Conservation (phyloP, 2,329 filamentous ascomycete species). For the Lomentospora prolificans region DNA sequence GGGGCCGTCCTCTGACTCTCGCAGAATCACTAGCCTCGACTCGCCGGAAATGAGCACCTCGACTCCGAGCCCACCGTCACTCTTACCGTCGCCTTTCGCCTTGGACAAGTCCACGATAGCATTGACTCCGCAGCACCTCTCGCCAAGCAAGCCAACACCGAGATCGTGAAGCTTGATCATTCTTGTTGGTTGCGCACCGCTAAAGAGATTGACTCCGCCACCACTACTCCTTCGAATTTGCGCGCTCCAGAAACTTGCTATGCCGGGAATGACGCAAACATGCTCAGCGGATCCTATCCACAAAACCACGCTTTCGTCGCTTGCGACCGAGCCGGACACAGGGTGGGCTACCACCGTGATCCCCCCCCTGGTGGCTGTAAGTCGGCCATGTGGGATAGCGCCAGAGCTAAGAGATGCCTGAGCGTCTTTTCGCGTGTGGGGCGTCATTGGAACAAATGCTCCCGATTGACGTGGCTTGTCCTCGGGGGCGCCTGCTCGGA, state of each 20-base stretch:
- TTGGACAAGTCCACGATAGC: slow-evolving; percentile 29
- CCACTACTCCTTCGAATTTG: slow-evolving; percentile 41
- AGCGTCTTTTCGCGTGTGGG: slow-evolving; percentile 47
- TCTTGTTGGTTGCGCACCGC: slow-evolving; percentile 41
- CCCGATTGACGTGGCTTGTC: slow-evolving; percentile 27
- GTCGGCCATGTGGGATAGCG: slow-evolving; percentile 35
- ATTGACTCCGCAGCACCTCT: slow-evolving; percentile 42
- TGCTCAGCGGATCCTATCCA: slow-evolving; percentile 49
- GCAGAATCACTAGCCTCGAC: slow-evolving; percentile 43
- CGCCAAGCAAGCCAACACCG: slow-evolving; percentile 43
- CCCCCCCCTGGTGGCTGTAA: slow-evolving; percentile 42
- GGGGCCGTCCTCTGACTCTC: slow-evolving; percentile 39
- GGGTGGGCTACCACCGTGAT: slow-evolving; percentile 39
- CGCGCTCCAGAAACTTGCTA: slow-evolving; percentile 50
- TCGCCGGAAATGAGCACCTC: slow-evolving; percentile 48
- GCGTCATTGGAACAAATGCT: slow-evolving; percentile 56
- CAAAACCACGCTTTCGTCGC: slow-evolving; percentile 44
- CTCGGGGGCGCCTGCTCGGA: slow-evolving; percentile 31
- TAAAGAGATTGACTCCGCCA: slow-evolving; percentile 46
- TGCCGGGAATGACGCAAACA: slow-evolving; percentile 44
- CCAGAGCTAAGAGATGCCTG: slow-evolving; percentile 31
- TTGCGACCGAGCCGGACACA: slow-evolving; percentile 28
- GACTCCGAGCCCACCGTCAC: slow-evolving; percentile 35
- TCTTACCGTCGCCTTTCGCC: slow-evolving; percentile 13
- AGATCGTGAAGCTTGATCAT: slow-evolving; percentile 48